Conservation (phyloP, 2,329 filamentous ascomycete genomes). For the Botrytis pseudocinerea region DNA sequence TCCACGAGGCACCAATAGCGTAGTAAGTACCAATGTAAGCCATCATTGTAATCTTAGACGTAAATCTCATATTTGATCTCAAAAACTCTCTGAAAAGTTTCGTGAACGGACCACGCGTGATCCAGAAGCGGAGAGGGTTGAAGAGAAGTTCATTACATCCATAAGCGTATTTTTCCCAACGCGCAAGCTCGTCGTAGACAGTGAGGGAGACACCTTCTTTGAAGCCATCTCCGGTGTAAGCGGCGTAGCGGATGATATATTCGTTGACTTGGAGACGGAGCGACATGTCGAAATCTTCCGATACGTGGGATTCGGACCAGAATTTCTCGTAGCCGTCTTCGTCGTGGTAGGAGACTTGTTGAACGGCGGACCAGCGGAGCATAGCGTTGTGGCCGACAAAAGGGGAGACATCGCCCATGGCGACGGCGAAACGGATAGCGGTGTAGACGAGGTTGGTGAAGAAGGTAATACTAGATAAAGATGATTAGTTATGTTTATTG, state of each 20-base stretch:
- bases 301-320: slow-evolving; percentile 79
- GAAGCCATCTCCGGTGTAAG: slow-evolving; percentile 75
- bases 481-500: neutral
- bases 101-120: slow-evolving; percentile 73
- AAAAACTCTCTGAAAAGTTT: slow-evolving; percentile 75
- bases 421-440: slow-evolving; percentile 74
- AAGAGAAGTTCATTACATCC: slow-evolving; percentile 82
- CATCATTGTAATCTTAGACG: slow-evolving; percentile 73
- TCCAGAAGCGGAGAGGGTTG: slow-evolving; percentile 73
- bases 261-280: slow-evolving; percentile 71
- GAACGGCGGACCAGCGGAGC: slow-evolving; percentile 73
- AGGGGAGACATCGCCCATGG: slow-evolving; percentile 74
- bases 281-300: slow-evolving; percentile 81
- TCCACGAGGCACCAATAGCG: slow-evolving; percentile 73
- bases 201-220: slow-evolving; percentile 82
- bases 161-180: slow-evolving; percentile 87
- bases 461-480: slow-evolving; percentile 55
- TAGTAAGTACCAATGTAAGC: slow-evolving; percentile 82
- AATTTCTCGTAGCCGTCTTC: slow-evolving; percentile 75
- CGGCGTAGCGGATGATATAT: slow-evolving; percentile 71
- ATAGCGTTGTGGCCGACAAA: slow-evolving; percentile 82
- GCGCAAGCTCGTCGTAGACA: slow-evolving; percentile 79
- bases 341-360: slow-evolving; percentile 70
- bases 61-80: slow-evolving; percentile 71
- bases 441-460: slow-evolving; percentile 76